Percentiles rank a stretch among this genome's conserved stretches.
phyloP scores from a whole-genome alignment of 2,329 filamentous ascomycete species.

The Aspergillus oerlinghausenensis region DNA sequence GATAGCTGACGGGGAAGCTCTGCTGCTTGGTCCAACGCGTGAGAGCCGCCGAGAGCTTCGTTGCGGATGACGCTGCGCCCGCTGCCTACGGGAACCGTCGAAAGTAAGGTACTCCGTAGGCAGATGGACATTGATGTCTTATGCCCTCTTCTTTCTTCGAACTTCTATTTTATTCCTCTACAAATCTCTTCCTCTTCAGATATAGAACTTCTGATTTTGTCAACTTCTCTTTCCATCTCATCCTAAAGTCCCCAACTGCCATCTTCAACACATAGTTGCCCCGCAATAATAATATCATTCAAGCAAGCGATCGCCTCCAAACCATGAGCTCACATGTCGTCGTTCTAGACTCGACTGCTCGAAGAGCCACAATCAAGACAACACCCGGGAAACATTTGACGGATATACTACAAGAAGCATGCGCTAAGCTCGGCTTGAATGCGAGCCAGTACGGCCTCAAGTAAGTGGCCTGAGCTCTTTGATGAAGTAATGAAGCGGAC shows the following conservation, averaged over 20 bases:
- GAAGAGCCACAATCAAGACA: conserved; percentile 76
- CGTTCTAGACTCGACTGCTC: conserved; percentile 75
- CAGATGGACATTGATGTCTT: neutral
- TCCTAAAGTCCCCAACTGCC: neutral
- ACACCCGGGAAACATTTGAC: conserved; percentile 74
- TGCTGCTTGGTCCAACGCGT: conserved; percentile 15
- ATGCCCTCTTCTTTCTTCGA: conserved; percentile 2
- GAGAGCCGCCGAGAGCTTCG: conserved; percentile 20
- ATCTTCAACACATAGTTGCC: conserved; percentile 2
- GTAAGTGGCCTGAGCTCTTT: conserved; percentile 44
- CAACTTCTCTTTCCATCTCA: neutral
- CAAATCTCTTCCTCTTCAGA: neutral
- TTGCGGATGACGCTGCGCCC: conserved; percentile 23
- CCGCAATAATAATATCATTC: conserved; percentile 15
- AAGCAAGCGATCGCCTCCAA: conserved; percentile 5
- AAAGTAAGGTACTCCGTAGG: neutral
- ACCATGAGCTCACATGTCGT: conserved; percentile 83
- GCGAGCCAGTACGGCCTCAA: conserved; percentile 76
- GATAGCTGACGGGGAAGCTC: conserved; percentile 26
- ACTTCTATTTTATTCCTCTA: conserved; percentile 9
- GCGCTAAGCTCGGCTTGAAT: conserved; percentile 70
- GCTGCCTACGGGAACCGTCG: conserved; percentile 18
- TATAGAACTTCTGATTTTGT: neutral
- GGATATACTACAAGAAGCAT: conserved; percentile 84
- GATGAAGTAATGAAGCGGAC: conserved; percentile 11